These are phyloP conservation scores for Pseudocercospora pini-densiflorae DNA, from an alignment of 2,329 filamentous ascomycete species.

Conservation along the genomic window DNA sequence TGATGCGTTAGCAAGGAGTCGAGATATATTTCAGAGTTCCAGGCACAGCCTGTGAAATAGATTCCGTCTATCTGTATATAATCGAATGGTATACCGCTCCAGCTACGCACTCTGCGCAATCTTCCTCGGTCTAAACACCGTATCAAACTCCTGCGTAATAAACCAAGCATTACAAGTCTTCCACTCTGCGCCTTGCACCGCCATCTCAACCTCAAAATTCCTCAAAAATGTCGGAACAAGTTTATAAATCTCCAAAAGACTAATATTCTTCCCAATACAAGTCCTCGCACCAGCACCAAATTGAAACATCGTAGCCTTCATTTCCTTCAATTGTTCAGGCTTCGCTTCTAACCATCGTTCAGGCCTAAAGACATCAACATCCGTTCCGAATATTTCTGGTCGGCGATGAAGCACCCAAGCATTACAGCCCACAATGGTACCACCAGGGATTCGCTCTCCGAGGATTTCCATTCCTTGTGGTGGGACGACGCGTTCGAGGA, in stretches of 20 bases:
- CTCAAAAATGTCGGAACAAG: slow-evolving; percentile 62
- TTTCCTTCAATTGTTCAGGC: slow-evolving; percentile 63
- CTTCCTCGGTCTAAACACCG: slow-evolving; percentile 45
- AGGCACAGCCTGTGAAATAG: background rate
- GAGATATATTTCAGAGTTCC: background rate
- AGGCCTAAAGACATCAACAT: slow-evolving; percentile 69
- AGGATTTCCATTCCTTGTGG: slow-evolving; percentile 65
- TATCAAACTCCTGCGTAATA: slow-evolving; percentile 53
- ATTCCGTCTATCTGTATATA: slow-evolving; percentile 12
- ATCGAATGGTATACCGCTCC: background rate
- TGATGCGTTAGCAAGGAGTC: background rate
- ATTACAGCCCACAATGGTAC: slow-evolving; percentile 75
- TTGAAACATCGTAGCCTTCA: slow-evolving; percentile 73
- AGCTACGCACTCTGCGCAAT: slow-evolving; percentile 9
- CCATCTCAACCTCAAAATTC: slow-evolving; percentile 63
- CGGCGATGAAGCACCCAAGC: slow-evolving; percentile 76
- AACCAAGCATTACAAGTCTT: slow-evolving; percentile 61
- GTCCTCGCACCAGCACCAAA: slow-evolving; percentile 74
- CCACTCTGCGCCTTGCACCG: slow-evolving; percentile 47
- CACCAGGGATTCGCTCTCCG: slow-evolving; percentile 66
- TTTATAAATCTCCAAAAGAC: slow-evolving; percentile 56
- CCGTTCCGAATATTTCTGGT: slow-evolving; percentile 68
- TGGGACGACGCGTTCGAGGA: slow-evolving; percentile 75
- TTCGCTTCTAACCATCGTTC: slow-evolving; percentile 67
- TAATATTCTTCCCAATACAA: slow-evolving; percentile 64